Conservation (phyloP, 2,329 filamentous ascomycete species). For the Colletotrichum liriopes region DNA sequence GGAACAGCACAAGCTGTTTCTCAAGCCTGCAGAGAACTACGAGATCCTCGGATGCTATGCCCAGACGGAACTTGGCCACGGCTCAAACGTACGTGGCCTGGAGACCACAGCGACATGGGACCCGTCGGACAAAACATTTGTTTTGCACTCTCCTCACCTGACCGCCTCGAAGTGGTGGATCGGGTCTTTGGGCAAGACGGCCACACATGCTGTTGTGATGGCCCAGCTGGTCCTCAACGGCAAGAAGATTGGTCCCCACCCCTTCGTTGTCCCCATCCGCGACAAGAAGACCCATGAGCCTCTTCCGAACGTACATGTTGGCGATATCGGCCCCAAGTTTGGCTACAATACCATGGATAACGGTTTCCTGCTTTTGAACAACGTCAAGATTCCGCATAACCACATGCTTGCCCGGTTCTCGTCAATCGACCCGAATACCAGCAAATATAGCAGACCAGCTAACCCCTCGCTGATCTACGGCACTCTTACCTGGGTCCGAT, state of each 20-base stretch:
- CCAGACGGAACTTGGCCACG: constrained; percentile 85
- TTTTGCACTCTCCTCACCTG: constrained; percentile 79
- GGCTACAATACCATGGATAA: constrained; percentile 89
- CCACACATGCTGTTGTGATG: constrained; percentile 85
- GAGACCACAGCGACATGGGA: constrained; percentile 84
- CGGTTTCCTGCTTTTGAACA: constrained; percentile 83
- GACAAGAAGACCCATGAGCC: constrained; percentile 80
- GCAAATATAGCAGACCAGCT: constrained; percentile 77
- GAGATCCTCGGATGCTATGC: constrained; percentile 85
- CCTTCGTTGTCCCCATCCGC: constrained; percentile 83
- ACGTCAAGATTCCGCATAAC: constrained; percentile 81
- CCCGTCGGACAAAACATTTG: constrained; percentile 80
- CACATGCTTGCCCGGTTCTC: constrained; percentile 64
- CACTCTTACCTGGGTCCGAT: constrained; percentile 82
- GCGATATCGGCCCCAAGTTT: constrained; percentile 86
- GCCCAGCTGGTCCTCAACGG: constrained; percentile 80
- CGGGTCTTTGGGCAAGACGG: constrained; percentile 81
- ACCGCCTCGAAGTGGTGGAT: constrained; percentile 91
- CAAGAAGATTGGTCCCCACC: constrained; percentile 81
- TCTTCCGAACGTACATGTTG: constrained; percentile 79
- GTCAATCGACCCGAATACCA: constrained; percentile 78
- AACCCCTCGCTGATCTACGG: constrained; percentile 81
- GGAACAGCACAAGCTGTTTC: constrained; percentile 81
- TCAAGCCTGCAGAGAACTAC: constrained; percentile 78
- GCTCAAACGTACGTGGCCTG: constrained; percentile 81